Conservation (phyloP, 73 alveolate species). For the Tetrahymena elliotti region DNA sequence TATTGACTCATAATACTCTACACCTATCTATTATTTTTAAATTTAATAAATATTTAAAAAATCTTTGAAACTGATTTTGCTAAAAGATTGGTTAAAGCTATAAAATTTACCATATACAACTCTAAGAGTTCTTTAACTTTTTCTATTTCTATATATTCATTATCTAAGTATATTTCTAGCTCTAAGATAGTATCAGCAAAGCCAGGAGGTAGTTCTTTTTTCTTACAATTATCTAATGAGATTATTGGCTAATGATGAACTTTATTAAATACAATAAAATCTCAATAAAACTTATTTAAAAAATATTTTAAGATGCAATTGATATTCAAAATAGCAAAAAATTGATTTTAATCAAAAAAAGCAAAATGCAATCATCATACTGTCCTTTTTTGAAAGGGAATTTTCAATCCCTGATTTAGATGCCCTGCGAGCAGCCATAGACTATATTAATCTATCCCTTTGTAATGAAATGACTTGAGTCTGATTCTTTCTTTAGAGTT, state of each 20-base stretch:
- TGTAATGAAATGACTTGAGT: too few relatives aligned
- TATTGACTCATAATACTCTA: conserved; percentile 43
- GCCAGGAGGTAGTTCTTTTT: neutral
- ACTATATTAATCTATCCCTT: neutral
- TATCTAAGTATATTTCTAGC: neutral
- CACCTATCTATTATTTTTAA: conserved; percentile 9
- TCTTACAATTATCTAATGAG: neutral
- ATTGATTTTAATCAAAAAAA: too few relatives aligned
- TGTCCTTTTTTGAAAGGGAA: neutral
- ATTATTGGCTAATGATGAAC: neutral
- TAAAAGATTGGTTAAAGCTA: too few relatives aligned
- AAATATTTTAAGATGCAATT: too few relatives aligned
- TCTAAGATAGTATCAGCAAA: neutral
- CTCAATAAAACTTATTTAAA: too few relatives aligned
- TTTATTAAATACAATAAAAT: too few relatives aligned
- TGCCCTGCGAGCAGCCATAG: conserved; percentile 6
- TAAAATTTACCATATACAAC: neutral
- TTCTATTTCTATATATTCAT: neutral
- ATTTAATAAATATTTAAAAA: too few relatives aligned
- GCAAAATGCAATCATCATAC: neutral
- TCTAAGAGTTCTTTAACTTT: neutral
- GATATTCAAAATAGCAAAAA: too few relatives aligned
- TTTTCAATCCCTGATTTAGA: neutral
- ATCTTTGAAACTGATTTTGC: too few relatives aligned
- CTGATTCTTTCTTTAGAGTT: neutral